Conservation (phyloP, 2,329 filamentous ascomycete species). For the Colletotrichum simmondsii region DNA sequence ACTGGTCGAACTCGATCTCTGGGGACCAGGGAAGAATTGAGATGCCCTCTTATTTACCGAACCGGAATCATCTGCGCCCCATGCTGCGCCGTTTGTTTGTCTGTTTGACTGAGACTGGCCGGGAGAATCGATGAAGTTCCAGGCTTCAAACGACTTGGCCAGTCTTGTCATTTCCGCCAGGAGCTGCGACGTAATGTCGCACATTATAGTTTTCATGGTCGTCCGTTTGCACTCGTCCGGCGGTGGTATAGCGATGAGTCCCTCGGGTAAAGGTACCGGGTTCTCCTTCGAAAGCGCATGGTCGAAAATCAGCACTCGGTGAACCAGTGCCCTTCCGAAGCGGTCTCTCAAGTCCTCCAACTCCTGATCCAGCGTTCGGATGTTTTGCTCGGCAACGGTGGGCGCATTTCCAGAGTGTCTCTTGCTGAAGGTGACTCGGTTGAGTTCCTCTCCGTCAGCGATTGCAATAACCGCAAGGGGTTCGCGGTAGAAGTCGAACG, state of each 20-base stretch:
- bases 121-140: slow-evolving; percentile 83
- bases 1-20: slow-evolving; percentile 65
- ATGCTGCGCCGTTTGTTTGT: slow-evolving; percentile 54
- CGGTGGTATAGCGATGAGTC: slow-evolving; percentile 77
- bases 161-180: slow-evolving; percentile 81
- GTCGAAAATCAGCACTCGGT: slow-evolving; percentile 85
- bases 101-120: slow-evolving; percentile 58
- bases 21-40: slow-evolving; percentile 59
- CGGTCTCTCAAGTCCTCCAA: slow-evolving; percentile 77
- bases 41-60: slow-evolving; percentile 63
- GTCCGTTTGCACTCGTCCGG: slow-evolving; percentile 76
- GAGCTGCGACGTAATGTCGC: slow-evolving; percentile 78
- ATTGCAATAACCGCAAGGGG: slow-evolving; percentile 86
- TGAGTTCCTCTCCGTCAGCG: slow-evolving; percentile 81
- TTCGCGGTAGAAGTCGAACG: slow-evolving; percentile 91
- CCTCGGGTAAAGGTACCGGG: slow-evolving; percentile 70
- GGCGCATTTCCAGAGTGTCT: slow-evolving; percentile 63
- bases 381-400: slow-evolving; percentile 65
- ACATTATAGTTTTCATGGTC: slow-evolving; percentile 84
- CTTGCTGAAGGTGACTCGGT: slow-evolving; percentile 63
- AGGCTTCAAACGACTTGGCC: slow-evolving; percentile 77
- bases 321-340: slow-evolving; percentile 80
- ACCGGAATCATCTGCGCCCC: slow-evolving; percentile 52
- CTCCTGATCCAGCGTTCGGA: slow-evolving; percentile 71
- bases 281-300: slow-evolving; percentile 62